Conservation (phyloP, 2,329 filamentous ascomycete species). For the Fusarium miscanthi region DNA sequence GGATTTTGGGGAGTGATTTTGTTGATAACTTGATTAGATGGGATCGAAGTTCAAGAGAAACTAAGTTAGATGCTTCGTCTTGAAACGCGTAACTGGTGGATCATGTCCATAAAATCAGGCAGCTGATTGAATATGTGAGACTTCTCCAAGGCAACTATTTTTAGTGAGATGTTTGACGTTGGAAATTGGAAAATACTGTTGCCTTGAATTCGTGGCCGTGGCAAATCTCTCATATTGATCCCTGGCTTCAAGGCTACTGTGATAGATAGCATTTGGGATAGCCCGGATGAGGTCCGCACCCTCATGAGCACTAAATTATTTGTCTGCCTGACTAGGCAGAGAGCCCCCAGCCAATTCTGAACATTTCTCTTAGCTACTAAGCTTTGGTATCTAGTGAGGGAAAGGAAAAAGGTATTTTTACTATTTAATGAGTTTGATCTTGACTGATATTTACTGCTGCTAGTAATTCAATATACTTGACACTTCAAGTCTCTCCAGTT, state of each 20-base stretch:
- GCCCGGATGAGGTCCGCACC: neutral
- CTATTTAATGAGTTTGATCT: neutral
- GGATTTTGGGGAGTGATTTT: constrained; percentile 15
- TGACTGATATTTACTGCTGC: neutral
- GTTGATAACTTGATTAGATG: neutral
- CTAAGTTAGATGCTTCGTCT: too few relatives aligned
- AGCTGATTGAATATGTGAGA: neutral
- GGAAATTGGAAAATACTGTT: neutral
- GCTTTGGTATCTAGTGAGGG: neutral
- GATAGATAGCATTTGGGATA: too few relatives aligned
- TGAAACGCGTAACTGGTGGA: neutral
- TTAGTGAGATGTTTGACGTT: neutral
- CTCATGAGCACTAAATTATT: neutral
- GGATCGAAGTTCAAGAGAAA: neutral
- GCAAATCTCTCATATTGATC: neutral
- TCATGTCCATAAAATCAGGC: neutral
- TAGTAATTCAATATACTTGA: neutral
- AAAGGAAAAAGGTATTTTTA: accelerated
- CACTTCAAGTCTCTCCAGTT: neutral
- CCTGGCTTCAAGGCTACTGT: neutral
- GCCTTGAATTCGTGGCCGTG: neutral
- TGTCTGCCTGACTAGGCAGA: constrained; percentile 22
- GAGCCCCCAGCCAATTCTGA: accelerated
- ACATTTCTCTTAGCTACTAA: accelerated
- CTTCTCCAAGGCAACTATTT: neutral